phyloP scores from a whole-genome alignment of 2,329 filamentous ascomycete species.

The Trichoderma polysporum region DNA sequence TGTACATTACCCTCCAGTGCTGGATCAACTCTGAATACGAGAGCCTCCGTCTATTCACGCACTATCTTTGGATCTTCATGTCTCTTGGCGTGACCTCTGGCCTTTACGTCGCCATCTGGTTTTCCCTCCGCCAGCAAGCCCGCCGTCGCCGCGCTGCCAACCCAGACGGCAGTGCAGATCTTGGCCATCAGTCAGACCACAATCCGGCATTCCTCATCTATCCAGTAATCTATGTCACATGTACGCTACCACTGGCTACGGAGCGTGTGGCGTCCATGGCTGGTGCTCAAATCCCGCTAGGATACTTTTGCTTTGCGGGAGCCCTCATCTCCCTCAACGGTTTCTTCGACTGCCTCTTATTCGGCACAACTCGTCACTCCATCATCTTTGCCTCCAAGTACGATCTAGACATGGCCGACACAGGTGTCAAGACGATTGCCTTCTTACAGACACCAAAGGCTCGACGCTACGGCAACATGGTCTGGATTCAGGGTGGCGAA shows the following conservation, averaged over 20 bases:
- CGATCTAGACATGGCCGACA: constrained; percentile 43
- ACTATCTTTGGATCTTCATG: constrained; percentile 64
- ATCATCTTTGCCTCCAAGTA: constrained; percentile 48
- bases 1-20: constrained; percentile 43
- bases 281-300: constrained; percentile 48
- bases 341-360: constrained; percentile 54
- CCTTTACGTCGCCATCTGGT: constrained; percentile 44
- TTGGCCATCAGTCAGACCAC: constrained; percentile 29
- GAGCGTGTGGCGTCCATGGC: constrained; percentile 65
- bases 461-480: constrained; percentile 43
- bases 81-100: constrained; percentile 38
- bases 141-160: constrained; percentile 13
- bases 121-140: constrained; percentile 37
- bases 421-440: constrained; percentile 52
- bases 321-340: constrained; percentile 58
- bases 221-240: constrained; percentile 67
- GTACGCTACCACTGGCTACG: constrained; percentile 64
- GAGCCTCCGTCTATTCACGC: constrained; percentile 56
- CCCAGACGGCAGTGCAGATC: constrained; percentile 21
- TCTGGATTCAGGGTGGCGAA: constrained; percentile 37
- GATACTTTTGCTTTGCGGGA: constrained; percentile 60
- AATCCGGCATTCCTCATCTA: constrained; percentile 64
- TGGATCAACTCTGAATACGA: constrained; percentile 60
- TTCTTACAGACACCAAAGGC: constrained; percentile 46
- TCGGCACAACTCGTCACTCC: constrained; percentile 51